Evolutionary conservation across 2,329 filamentous ascomycete species (phyloP), one percentile per base, ranked within the genome.

Genomic region (Pseudocercospora pini-densiflorae): DNA sequence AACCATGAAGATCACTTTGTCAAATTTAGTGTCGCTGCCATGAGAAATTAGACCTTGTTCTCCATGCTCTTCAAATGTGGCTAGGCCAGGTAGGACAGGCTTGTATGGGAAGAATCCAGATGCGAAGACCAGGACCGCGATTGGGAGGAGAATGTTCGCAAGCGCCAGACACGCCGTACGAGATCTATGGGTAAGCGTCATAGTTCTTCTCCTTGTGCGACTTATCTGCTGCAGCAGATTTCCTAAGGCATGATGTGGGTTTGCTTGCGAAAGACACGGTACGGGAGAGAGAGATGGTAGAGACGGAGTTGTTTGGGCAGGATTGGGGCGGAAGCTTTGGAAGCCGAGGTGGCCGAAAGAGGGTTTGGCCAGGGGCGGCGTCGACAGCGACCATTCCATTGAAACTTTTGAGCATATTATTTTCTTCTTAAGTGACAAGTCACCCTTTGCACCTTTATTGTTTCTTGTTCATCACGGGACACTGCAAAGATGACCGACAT

Each of bases 51-150:
- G 16, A 31, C 51, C 14, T n/a, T n/a, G 24, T 10, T 55, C 68
- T 59, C 63, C 58, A 54, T 69, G 59, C 61, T 75, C 70, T 40
- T 73, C 69, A 45, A 75, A 75, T 1, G 70, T 74, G 16, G 95
- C 94, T 55, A 97, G 82, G 3, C 95, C 95, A 10, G 94, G 89
- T 57, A 99, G 85, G 71, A 97, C 91, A 2, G 95, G 93, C 77
- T 99, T 99, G 81, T 98, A 97, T 7, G 95, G 95, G 76, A 99
- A 99, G 85, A 99, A 99, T 14, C 95, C 94, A 33, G 89, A 88
- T 27, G 92, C 94, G 79, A 98, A 98, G 70, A 90, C 75, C 21
- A 84, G 73, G 57, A 83, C 79, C 55, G 93, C 90, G 63, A 91
- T 76, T 2, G 92, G 91, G 53, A 97, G 88, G 67, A 97, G 80